A percentile compares a stretch with the other conserved stretches of the same genome.
Evolutionary conservation across 2,329 filamentous ascomycete species (phyloP).

Genomic region (Scytalidium lignicola): DNA sequence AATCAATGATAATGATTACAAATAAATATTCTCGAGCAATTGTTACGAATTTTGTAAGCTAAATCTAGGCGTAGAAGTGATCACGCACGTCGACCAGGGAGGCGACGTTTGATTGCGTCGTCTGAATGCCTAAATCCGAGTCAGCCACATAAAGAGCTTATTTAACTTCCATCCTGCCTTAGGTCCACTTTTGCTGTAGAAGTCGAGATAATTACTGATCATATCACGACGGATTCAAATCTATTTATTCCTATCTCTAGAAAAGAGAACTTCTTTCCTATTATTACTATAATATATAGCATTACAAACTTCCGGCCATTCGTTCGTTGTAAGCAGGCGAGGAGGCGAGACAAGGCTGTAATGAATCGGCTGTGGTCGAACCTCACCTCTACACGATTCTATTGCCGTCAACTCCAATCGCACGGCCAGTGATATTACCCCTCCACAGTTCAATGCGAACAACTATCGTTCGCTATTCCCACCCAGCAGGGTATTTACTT

Average conservation of each 20-base stretch:
- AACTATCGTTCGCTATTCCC: neutral
- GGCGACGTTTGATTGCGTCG: neutral
- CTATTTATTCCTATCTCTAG: no score
- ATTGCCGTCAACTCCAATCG: neutral
- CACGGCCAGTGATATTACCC: neutral
- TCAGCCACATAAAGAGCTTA: neutral
- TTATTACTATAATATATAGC: no score
- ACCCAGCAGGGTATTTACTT: neutral
- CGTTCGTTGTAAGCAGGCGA: slow-evolving; percentile 4
- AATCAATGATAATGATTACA: neutral
- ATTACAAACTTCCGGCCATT: neutral
- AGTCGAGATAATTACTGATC: no score
- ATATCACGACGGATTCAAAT: no score
- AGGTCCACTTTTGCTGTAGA: neutral
- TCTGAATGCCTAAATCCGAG: neutral
- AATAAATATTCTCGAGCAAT: neutral
- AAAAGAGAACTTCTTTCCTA: no score
- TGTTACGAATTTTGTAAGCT: neutral
- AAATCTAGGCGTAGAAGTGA: neutral
- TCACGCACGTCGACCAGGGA: neutral
- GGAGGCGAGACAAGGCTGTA: neutral
- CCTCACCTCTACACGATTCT: neutral
- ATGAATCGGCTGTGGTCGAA: neutral
- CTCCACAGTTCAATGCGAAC: neutral
- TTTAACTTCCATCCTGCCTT: neutral